phyloP scores from a whole-genome alignment of 441 rosid species.

The Bocquillonia castaneifolia region DNA sequence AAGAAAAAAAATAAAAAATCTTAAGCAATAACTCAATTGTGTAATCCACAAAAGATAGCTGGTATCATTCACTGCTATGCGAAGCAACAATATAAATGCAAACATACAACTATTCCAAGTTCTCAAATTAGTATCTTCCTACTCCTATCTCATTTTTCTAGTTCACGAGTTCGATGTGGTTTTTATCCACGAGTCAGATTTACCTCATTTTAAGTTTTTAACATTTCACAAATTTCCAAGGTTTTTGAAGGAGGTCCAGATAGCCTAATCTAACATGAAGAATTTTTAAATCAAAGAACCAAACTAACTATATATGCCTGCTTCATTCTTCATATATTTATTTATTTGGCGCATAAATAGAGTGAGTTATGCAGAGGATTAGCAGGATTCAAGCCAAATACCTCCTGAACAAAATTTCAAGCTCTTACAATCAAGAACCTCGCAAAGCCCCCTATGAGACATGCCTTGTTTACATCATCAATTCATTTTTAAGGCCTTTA shows the following conservation, averaged over 20 bases:
- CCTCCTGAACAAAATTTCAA: neutral
- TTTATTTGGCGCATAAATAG: neutral
- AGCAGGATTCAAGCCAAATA: neutral
- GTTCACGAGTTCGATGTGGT: neutral
- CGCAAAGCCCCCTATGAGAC: neutral
- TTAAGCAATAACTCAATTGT: conserved; percentile 7
- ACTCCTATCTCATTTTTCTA: neutral
- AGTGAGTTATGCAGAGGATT: neutral
- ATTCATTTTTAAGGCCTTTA: neutral
- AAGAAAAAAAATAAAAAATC: conserved; percentile 2
- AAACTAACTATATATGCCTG: neutral
- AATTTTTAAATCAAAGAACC: neutral
- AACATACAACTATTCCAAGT: neutral
- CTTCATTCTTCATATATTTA: neutral
- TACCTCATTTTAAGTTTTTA: neutral
- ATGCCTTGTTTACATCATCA: neutral
- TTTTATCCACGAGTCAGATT: neutral
- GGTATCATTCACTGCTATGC: neutral
- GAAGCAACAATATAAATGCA: neutral
- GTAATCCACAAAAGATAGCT: conserved; percentile 1
- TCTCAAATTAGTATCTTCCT: neutral
- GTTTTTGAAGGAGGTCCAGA: neutral
- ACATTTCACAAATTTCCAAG: neutral
- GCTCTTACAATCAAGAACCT: neutral
- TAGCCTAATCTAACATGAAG: neutral